Percentiles rank a stretch among this genome's conserved stretches.
Evolutionary conservation across 2,329 filamentous ascomycete species (phyloP).

Genomic region (Fusarium irregulare): DNA sequence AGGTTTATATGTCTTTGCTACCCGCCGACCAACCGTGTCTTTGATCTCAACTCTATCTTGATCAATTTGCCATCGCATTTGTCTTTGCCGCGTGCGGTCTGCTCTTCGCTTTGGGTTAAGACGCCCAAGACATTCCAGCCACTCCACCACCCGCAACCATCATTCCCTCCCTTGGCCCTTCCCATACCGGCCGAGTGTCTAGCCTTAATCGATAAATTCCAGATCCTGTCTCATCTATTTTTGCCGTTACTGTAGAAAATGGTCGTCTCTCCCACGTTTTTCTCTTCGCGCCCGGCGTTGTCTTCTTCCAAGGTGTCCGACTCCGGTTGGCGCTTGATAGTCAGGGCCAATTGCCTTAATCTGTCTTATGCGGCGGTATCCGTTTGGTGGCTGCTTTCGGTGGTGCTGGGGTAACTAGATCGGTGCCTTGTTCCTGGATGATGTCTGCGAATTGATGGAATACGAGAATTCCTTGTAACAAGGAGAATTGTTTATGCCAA

Average conservation of each 20-base stretch:
- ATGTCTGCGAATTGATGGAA: neutral
- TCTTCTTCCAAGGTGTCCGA: neutral
- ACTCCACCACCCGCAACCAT: slow-evolving; percentile 29
- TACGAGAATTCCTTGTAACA: neutral
- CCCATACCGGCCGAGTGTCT: neutral
- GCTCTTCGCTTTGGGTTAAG: slow-evolving; percentile 18
- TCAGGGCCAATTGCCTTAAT: slow-evolving; percentile 25
- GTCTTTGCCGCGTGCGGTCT: slow-evolving; percentile 21
- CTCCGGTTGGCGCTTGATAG: slow-evolving; percentile 4
- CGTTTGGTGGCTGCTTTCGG: slow-evolving; percentile 21
- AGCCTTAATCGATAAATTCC: neutral
- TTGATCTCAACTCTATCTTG: neutral
- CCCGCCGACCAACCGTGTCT: neutral
- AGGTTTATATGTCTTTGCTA: slow-evolving; percentile 19
- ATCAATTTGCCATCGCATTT: neutral
- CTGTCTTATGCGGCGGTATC: neutral
- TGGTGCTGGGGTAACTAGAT: neutral
- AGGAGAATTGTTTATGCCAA: neutral
- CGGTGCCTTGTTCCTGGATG: neutral
- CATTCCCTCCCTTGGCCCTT: slow-evolving; percentile 8
- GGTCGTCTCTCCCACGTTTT: neutral
- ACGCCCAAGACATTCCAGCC: slow-evolving; percentile 37
- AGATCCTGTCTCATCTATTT: neutral
- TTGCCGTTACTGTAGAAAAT: neutral
- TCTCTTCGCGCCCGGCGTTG: slow-evolving; percentile 1